Evolutionary conservation across 208 protist genomes (phyloP).

Genomic region (Leishmania gerbilli): DNA sequence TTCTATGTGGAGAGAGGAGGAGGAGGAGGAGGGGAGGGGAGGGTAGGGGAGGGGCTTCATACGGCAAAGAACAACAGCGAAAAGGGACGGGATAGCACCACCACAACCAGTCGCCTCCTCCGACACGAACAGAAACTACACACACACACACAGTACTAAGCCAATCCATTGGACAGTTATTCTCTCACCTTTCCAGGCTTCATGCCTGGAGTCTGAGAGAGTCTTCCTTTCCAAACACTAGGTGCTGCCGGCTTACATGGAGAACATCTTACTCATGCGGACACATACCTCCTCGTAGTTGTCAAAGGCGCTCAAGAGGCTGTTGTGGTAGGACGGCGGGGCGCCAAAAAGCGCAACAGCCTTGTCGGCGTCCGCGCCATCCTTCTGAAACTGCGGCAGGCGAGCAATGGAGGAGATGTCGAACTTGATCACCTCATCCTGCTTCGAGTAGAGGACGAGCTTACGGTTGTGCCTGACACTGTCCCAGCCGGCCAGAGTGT

Average conservation of each 20-base stretch:
- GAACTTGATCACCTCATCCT: constrained; percentile 75
- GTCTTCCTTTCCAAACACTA: background rate
- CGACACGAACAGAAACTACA: background rate
- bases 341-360: constrained; percentile 45
- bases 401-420: constrained; percentile 50
- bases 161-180: background rate
- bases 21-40: too few species aligned
- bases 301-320: constrained; percentile 23
- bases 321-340: constrained; percentile 30
- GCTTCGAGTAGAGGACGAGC: constrained; percentile 62
- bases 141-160: background rate
- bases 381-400: constrained; percentile 38
- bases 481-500: constrained; percentile 46
- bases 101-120: background rate
- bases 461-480: constrained; percentile 46
- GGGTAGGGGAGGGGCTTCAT: too few species aligned
- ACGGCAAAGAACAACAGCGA: background rate
- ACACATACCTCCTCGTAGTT: constrained; percentile 25
- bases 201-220: background rate
- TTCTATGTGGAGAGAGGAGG: background rate
- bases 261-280: constrained; percentile 22
- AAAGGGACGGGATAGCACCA: too few species aligned
- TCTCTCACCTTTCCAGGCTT: background rate
- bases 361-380: constrained; percentile 15
- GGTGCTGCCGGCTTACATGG: background rate